Evolutionary conservation across 805 yeast genomes (phyloP).

Genomic region (Myxozyma melibiosi): DNA sequence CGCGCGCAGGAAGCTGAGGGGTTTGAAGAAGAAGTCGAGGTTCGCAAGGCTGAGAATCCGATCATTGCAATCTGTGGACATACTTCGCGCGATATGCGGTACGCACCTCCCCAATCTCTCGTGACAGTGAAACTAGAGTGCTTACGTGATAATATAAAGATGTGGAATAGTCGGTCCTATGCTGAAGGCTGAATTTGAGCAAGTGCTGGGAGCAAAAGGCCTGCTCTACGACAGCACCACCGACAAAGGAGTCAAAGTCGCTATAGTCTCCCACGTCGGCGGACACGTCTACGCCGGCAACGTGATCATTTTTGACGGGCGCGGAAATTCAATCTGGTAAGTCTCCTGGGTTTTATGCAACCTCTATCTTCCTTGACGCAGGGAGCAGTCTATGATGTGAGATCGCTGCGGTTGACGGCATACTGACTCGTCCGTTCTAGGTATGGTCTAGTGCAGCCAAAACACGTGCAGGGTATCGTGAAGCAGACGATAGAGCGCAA

Average conservation of each 20-base stretch:
- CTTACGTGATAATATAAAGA: constrained; percentile 40
- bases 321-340: constrained; percentile 44
- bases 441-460: constrained; percentile 77
- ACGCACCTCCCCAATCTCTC: background rate
- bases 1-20: constrained; percentile 39
- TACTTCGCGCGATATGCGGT: constrained; percentile 53
- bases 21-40: constrained; percentile 10
- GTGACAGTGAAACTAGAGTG: background rate
- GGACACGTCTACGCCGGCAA: constrained; percentile 90
- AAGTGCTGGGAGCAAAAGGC: constrained; percentile 45
- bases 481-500: constrained; percentile 54
- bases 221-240: constrained; percentile 38
- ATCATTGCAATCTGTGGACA: constrained; percentile 69
- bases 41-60: constrained; percentile 21
- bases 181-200: constrained; percentile 52
- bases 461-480: constrained; percentile 66
- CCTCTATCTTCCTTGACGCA: too few species aligned
- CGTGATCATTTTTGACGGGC: constrained; percentile 56
- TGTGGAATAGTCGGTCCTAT: constrained; percentile 72
- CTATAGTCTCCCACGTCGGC: constrained; percentile 73
- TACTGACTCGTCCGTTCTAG: constrained; percentile 46
- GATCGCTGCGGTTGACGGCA: background rate
- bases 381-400: too few species aligned
- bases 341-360: background rate
- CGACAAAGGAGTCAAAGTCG: constrained; percentile 42